A percentile compares a stretch with the other conserved stretches of the same genome.
Conservation (phyloP, 768 basidiomycete species). For the Melanogaster broomeanus region DNA sequence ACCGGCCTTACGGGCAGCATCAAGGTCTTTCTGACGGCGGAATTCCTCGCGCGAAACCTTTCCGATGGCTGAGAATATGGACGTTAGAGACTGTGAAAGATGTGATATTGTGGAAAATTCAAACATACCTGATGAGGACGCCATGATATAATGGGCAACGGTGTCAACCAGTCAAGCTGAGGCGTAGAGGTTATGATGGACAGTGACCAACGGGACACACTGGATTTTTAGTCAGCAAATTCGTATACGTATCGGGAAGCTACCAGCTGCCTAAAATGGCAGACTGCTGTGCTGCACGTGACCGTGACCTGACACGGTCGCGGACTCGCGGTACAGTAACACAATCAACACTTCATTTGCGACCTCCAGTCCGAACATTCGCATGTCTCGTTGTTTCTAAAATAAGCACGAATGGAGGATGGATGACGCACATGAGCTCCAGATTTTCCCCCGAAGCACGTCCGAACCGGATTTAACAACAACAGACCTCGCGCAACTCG, state of each 20-base stretch:
- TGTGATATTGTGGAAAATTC: background rate
- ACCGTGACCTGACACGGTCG: slow-evolving; percentile 3
- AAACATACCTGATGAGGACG: slow-evolving; percentile 26
- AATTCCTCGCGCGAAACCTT: slow-evolving; percentile 95
- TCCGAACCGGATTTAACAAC: background rate
- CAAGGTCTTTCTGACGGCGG: slow-evolving; percentile 93
- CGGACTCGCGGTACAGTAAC: background rate
- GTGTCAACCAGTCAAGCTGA: background rate
- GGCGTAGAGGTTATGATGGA: background rate
- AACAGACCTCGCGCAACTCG: slow-evolving; percentile 12
- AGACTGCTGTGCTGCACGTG: background rate
- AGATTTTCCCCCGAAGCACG: slow-evolving; percentile 7
- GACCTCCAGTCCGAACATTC: background rate
- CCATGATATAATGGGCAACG: slow-evolving; percentile 10
- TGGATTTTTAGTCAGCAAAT: too few species aligned
- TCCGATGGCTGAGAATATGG: slow-evolving; percentile 47
- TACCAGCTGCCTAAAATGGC: too few species aligned
- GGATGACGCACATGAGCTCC: slow-evolving; percentile 10
- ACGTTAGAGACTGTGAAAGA: background rate
- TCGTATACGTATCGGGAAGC: too few species aligned
- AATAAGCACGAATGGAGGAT: background rate
- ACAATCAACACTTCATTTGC: background rate
- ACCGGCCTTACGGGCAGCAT: slow-evolving; percentile 97
- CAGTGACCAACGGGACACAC: background rate
- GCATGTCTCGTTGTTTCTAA: background rate